Evolutionary conservation across 2,329 filamentous ascomycete genomes (phyloP).

Genomic region (Pseudopithomyces chartarum): DNA sequence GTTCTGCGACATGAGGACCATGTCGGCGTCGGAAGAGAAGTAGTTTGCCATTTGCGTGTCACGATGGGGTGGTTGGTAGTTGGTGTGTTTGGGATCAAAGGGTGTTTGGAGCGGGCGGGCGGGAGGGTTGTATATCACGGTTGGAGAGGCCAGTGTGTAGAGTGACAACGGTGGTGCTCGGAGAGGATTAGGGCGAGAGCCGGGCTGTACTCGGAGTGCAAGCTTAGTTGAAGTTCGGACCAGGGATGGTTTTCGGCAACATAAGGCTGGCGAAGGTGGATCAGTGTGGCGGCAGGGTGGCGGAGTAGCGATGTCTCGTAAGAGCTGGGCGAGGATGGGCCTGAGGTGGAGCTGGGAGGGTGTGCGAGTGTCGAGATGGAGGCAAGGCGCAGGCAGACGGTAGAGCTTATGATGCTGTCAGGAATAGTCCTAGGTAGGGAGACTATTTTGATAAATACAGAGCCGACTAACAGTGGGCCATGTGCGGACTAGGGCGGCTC

Average conservation of each 20-base stretch:
- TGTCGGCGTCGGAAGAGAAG: constrained; percentile 44
- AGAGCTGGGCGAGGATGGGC: constrained; percentile 31
- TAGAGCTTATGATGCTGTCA: constrained; percentile 29
- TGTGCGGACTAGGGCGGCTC: constrained; percentile 28
- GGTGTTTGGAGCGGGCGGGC: constrained; percentile 18
- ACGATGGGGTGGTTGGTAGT: constrained; percentile 6
- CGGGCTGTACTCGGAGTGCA: constrained; percentile 32
- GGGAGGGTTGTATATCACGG: constrained; percentile 35
- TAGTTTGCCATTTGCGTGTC: constrained; percentile 34
- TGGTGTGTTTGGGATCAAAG: constrained; percentile 1
- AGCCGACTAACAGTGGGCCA: constrained; percentile 21
- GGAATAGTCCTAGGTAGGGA: constrained; percentile 26
- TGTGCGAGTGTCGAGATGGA: constrained; percentile 23
- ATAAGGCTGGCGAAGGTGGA: constrained; percentile 43
- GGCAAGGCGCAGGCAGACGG: constrained; percentile 31
- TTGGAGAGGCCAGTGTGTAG: constrained; percentile 35
- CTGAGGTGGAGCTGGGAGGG: constrained; percentile 35
- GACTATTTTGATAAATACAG: constrained; percentile 7
- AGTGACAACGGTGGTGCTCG: constrained; percentile 33
- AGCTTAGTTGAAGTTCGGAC: constrained; percentile 36
- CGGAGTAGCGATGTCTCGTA: constrained; percentile 44
- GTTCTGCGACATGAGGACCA: constrained; percentile 42
- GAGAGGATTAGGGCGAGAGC: constrained; percentile 31
- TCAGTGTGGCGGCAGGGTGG: constrained; percentile 41
- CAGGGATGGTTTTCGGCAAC: constrained; percentile 36